Percentiles rank a stretch among this genome's conserved stretches.
Conservation (phyloP, 2,329 filamentous ascomycete genomes). For the Neoarthrinium moseri region DNA sequence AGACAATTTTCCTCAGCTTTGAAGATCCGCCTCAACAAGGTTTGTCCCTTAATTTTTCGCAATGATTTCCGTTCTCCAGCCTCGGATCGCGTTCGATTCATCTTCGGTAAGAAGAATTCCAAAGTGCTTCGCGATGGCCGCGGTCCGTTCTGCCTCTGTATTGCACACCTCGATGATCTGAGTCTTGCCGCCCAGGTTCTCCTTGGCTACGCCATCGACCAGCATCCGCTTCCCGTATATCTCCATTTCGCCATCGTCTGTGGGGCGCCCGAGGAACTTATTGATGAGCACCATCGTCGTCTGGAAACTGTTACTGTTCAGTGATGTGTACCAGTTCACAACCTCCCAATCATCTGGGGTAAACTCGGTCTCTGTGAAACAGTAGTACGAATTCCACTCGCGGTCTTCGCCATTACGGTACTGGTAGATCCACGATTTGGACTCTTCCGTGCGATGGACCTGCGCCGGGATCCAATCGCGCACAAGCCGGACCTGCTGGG, state of each 20-base stretch:
- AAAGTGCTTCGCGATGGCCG: constrained; percentile 18
- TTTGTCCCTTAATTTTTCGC: no score
- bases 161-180: constrained; percentile 43
- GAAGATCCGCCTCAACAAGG: no score
- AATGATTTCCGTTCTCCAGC: constrained; percentile 48
- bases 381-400: constrained; percentile 61
- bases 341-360: constrained; percentile 58
- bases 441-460: constrained; percentile 34
- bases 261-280: constrained; percentile 47
- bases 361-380: constrained; percentile 66
- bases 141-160: constrained; percentile 37
- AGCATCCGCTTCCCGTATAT: constrained; percentile 55
- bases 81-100: constrained; percentile 41
- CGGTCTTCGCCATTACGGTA: constrained; percentile 45
- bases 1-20: no score
- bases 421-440: constrained; percentile 63
- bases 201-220: constrained; percentile 50
- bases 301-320: constrained; percentile 49
- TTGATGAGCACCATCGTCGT: constrained; percentile 50
- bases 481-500: constrained; percentile 55
- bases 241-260: constrained; percentile 37
- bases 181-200: constrained; percentile 49
- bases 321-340: constrained; percentile 57
- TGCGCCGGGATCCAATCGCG: constrained; percentile 46
- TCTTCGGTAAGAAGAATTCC: constrained; percentile 15